These are phyloP conservation scores for Arthrobotrys entomopaga DNA, from an alignment of 2,329 filamentous ascomycete species.

Conservation along the genomic window DNA sequence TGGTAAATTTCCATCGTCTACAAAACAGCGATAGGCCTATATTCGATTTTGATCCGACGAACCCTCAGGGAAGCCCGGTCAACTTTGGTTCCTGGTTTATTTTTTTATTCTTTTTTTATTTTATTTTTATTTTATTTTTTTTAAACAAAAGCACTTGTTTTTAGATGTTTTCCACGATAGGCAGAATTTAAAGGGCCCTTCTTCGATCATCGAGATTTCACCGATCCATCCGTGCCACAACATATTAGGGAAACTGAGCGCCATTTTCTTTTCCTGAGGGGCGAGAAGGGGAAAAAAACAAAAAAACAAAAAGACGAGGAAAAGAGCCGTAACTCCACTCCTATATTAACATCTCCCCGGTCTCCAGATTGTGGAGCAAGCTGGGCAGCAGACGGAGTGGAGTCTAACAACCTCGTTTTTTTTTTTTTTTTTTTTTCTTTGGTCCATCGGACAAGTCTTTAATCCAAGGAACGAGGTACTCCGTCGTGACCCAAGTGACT, in stretches of 20 bases:
- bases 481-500: constrained; percentile 54
- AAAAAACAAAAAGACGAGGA: constrained; percentile 10
- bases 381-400: constrained; percentile 49
- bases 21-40: constrained; percentile 46
- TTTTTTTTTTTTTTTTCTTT: constrained; percentile 48
- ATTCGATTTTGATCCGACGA: constrained; percentile 52
- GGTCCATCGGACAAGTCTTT: constrained; percentile 48
- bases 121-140: constrained; percentile 34
- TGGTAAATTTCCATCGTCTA: constrained; percentile 33
- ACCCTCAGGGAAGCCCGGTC: constrained; percentile 46
- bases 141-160: constrained; percentile 6
- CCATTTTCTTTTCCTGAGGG: constrained; percentile 41
- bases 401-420: constrained; percentile 54
- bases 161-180: constrained; percentile 44
- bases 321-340: constrained; percentile 51
- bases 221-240: constrained; percentile 52
- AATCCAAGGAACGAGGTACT: constrained; percentile 55
- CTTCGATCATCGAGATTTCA: constrained; percentile 50
- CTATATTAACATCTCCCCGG: constrained; percentile 53
- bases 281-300: constrained; percentile 36
- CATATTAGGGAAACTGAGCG: constrained; percentile 19
- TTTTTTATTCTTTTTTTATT: constrained; percentile 21
- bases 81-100: constrained; percentile 36
- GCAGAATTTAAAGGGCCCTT: constrained; percentile 46
- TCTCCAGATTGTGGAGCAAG: constrained; percentile 55